A percentile compares a stretch with the other conserved stretches of the same genome.
phyloP scores from a whole-genome alignment of 2,329 filamentous ascomycete genomes.

The Trichoderma breve region DNA sequence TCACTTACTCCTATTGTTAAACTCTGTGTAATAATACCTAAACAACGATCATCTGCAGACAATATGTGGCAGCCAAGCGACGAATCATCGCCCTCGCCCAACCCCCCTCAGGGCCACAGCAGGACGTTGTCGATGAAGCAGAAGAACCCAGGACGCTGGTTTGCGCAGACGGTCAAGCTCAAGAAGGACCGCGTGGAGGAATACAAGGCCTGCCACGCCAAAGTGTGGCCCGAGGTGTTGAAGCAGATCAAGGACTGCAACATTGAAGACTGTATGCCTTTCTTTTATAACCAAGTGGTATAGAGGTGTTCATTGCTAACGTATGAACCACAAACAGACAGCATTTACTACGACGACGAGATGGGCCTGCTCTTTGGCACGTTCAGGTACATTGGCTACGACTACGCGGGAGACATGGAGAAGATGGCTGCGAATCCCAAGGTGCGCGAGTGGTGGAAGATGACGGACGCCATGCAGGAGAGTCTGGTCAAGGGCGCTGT shows the following conservation, averaged over 20 bases:
- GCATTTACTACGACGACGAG: constrained; percentile 66
- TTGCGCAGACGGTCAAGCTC: constrained; percentile 72
- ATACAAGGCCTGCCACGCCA: constrained; percentile 72
- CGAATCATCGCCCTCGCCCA: constrained; percentile 15
- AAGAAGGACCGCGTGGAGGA: constrained; percentile 63
- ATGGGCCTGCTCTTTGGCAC: constrained; percentile 67
- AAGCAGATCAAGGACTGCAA: constrained; percentile 73
- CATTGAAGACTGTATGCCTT: constrained; percentile 70
- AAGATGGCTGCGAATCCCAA: constrained; percentile 70
- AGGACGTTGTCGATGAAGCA: constrained; percentile 23
- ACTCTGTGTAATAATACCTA: not conserved
- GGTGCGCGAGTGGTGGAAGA: constrained; percentile 75
- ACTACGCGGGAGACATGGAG: constrained; percentile 73
- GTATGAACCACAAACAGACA: constrained; percentile 49
- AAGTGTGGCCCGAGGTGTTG: constrained; percentile 75
- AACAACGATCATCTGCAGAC: not conserved
- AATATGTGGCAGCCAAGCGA: constrained; percentile 27
- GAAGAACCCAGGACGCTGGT: constrained; percentile 50
- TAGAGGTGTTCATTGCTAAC: too few species aligned
- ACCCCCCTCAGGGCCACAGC: not conserved
- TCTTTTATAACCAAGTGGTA: too few species aligned
- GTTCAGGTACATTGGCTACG: constrained; percentile 75
- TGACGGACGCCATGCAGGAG: constrained; percentile 76
- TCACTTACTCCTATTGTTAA: too few species aligned
- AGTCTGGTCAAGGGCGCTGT: constrained; percentile 58